Evolutionary conservation across 2,329 filamentous ascomycete species (phyloP), one percentile per base, ranked within the genome.

Genomic region (Exophiala oligosperma): DNA sequence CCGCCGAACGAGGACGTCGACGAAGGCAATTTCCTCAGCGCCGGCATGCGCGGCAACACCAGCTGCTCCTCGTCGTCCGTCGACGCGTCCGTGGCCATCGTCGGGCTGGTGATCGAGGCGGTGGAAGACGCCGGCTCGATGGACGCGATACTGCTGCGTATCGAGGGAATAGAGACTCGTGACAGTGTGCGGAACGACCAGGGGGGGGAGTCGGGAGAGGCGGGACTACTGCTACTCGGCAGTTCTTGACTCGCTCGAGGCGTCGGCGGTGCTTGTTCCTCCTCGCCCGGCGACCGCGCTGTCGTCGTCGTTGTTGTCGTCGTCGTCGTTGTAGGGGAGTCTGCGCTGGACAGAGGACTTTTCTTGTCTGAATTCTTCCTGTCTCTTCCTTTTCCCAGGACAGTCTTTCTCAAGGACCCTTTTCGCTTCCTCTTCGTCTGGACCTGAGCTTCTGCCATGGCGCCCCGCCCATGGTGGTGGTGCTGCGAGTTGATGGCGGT

Each of bases 331-430:
- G 52, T 46, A 21, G 56, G 40, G 5, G 63, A 53, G 32, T 50
- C 50, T 26, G 62, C 48, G 56, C 62, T 73, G 64, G 61, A 74
- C 63, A 62, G 71, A 54, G 67, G 69, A 62, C 69, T 73, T 54
- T 77, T 82, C 73, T 74, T 56, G 76, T 82, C 68, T 4, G 66
- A 66, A 2, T 75, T 80, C 66, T 84, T 85, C 60, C 83, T 80
- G 71, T 83, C 85, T 54, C 81, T 84, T 61, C 88, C 87, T 62
- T 89, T 88, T 14, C 91, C 90, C 17, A 96, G 80, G 49, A 96
- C 79, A 9, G 90, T 91, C 74, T 96, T 96, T 59, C 92, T 84
- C 71, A 97, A 78, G 9, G 92, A 96, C 3, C 91, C 92, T 70
- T 89, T 90, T 59, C 92, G 84, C 67, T 87, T 86, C 48, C 84